These are phyloP conservation scores for Dothistroma pini DNA, from an alignment of 2,329 filamentous ascomycete genomes.

Conservation along the genomic window DNA sequence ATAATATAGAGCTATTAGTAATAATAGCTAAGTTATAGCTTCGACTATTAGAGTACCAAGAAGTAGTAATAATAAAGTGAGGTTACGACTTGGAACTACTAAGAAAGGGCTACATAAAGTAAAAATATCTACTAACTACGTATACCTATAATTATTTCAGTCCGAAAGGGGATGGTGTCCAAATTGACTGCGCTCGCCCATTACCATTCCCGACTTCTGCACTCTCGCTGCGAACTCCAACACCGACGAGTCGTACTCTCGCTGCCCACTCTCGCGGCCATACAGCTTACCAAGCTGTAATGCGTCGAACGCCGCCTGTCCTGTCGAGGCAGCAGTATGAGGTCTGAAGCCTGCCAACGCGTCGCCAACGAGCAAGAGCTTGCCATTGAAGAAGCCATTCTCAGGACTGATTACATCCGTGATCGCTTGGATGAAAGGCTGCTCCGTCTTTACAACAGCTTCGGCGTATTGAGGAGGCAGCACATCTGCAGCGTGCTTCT, in stretches of 20 bases:
- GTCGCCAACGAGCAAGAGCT: slow-evolving; percentile 47
- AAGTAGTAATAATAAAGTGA: no score
- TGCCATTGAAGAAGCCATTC: slow-evolving; percentile 41
- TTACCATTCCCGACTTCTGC: slow-evolving; percentile 39
- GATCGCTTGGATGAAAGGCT: slow-evolving; percentile 47
- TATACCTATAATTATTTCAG: no score
- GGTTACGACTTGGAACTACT: no score
- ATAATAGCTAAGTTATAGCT: no score
- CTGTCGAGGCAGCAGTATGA: slow-evolving; percentile 46
- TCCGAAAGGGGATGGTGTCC: slow-evolving; percentile 33
- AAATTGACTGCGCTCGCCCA: slow-evolving; percentile 43
- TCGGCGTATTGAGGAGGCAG: slow-evolving; percentile 43
- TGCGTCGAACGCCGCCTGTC: slow-evolving; percentile 47
- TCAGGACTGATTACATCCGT: slow-evolving; percentile 41
- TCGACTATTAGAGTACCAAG: no score
- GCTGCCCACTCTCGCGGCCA: slow-evolving; percentile 35
- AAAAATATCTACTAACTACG: no score
- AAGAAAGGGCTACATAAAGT: no score
- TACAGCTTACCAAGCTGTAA: slow-evolving; percentile 41
- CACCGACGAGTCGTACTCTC: slow-evolving; percentile 37
- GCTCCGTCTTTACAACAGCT: slow-evolving; percentile 39
- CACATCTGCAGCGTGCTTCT: slow-evolving; percentile 31
- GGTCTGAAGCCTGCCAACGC: slow-evolving; percentile 47
- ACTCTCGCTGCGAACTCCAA: slow-evolving; percentile 38
- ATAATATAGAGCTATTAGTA: no score